Evolutionary conservation across 176 grass and related monocot species (phyloP), one percentile per base, ranked within the genome.

Genomic region (Lolium multiflorum): DNA sequence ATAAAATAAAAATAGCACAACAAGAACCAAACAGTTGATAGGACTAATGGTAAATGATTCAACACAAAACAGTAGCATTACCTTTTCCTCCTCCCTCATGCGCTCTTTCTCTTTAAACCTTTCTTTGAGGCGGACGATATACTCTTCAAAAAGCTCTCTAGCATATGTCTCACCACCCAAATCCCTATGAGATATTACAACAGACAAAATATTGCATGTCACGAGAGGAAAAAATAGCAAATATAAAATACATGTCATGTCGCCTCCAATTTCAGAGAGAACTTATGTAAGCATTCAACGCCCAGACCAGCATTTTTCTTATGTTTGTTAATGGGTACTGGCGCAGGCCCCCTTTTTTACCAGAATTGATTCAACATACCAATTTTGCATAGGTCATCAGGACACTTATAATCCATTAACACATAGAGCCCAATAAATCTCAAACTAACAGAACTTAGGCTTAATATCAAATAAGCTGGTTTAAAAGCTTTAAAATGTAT

Each of bases 51-150:
- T 58, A 54, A 58, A 39, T 46, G 14, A 37, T 31, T 81, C 1
- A 2, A 43, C 5, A 68, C 17, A 74, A 47, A 28, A 79, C 3
- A 49, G 21, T 68, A 38, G 11, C 48, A 55, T 80, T 89, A 98
- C 96, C 87, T 96, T 99, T 69, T 99, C 97, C 80, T 99, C 97
- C 85, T 99, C 94, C 80, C 94, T 94, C 82, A 92, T 81, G 18
- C 90, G 97, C 22, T 94, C 97, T 81, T 94, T 99, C 87, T 99
- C 80, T 82, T 70, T 99, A 59, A 94, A 79, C 81, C 95, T 93
- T 81, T 94, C 94, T 88, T 99, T 93, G 74, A 99, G 87, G 80
- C 91, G 94, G 71, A 84, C 78, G 51, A 99, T 79, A 60, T 91
- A 92, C 31, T 94, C 92, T 73, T 99, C 89, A 82, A 99, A 99